phyloP scores from a whole-genome alignment of 805 yeast genomes.

The Saccharomycopsis sp. region DNA sequence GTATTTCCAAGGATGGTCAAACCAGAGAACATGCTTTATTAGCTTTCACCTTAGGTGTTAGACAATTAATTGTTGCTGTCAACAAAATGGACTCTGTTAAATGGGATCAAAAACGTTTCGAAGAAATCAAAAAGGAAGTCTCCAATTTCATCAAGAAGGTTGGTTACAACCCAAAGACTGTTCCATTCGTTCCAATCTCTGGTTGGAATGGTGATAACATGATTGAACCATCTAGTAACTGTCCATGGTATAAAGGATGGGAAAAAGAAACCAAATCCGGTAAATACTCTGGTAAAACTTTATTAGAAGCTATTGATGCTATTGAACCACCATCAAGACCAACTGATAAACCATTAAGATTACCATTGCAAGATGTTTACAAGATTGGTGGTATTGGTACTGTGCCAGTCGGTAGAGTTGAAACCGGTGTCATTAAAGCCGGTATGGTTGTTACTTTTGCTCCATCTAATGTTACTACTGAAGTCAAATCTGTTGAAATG shows the following conservation, averaged over 20 bases:
- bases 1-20: constrained; percentile 91
- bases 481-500: constrained; percentile 83
- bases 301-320: constrained; percentile 77
- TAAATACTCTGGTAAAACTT: constrained; percentile 66
- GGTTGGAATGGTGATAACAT: constrained; percentile 93
- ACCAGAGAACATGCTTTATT: constrained; percentile 91
- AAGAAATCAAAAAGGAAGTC: constrained; percentile 63
- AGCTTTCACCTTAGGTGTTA: constrained; percentile 84
- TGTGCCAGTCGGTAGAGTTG: constrained; percentile 91
- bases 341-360: constrained; percentile 78
- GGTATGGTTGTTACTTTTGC: constrained; percentile 87
- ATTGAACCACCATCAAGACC: constrained; percentile 76
- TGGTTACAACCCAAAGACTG: constrained; percentile 75
- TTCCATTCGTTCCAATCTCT: constrained; percentile 83
- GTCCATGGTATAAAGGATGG: constrained; percentile 89
- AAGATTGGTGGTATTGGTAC: constrained; percentile 89
- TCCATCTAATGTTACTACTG: constrained; percentile 86
- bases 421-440: constrained; percentile 85
- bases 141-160: constrained; percentile 75
- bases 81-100: constrained; percentile 94
- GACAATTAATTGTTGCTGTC: constrained; percentile 78
- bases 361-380: constrained; percentile 87
- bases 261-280: constrained; percentile 66
- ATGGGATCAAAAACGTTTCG: constrained; percentile 75
- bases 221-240: constrained; percentile 74